Evolutionary conservation across 768 basidiomycete species (phyloP).

Genomic region (Panaeolus papilionaceus): DNA sequence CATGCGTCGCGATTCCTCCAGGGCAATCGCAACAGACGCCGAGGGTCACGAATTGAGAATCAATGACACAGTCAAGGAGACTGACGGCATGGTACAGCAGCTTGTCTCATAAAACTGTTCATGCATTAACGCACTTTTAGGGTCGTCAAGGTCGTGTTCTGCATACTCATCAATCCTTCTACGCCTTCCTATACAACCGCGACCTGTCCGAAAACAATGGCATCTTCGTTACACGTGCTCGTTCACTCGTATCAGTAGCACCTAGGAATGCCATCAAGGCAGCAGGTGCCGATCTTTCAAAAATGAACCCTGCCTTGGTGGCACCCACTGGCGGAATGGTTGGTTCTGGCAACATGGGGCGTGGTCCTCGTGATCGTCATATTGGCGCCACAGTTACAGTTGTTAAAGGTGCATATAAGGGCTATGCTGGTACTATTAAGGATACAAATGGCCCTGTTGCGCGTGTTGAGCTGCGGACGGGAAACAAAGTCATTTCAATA

Average conservation of each 20-base stretch:
- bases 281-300: conserved; percentile 76
- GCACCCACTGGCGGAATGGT: conserved; percentile 77
- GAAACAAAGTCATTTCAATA: conserved; percentile 87
- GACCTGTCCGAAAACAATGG: conserved; percentile 92
- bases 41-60: conserved; percentile 86
- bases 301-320: conserved; percentile 87
- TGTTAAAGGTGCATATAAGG: conserved; percentile 89
- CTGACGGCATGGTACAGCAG: conserved; percentile 78
- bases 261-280: conserved; percentile 79
- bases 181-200: conserved; percentile 93
- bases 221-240: conserved; percentile 90
- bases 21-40: conserved; percentile 88
- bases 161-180: conserved; percentile 94
- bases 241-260: conserved; percentile 82
- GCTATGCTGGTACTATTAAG: conserved; percentile 90
- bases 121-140: conserved; percentile 41
- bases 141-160: conserved; percentile 88
- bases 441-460: conserved; percentile 90
- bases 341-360: conserved; percentile 76
- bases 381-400: conserved; percentile 83
- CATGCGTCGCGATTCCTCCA: conserved; percentile 82
- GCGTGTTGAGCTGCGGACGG: conserved; percentile 90
- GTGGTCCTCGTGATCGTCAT: conserved; percentile 82
- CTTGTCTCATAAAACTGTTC: not conserved
- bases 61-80: conserved; percentile 93